These are phyloP conservation scores for Rhizopus arrhizus DNA, from an alignment of 371 early-diverging fungal species.

Conservation along the genomic window DNA sequence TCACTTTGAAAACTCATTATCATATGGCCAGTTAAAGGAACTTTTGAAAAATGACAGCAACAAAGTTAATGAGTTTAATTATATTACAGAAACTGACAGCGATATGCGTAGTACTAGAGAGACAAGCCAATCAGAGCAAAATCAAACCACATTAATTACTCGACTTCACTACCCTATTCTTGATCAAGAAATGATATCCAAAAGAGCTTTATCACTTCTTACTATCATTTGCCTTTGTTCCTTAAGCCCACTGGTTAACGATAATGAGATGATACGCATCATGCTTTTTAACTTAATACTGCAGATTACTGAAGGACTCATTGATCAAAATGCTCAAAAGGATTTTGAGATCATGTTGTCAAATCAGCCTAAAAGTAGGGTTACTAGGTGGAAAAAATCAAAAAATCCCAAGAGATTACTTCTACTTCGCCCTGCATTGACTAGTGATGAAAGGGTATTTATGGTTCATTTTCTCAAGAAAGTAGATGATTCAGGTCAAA, in stretches of 20 bases:
- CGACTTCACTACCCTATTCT: neutral
- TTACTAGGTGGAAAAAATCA: constrained; percentile 15
- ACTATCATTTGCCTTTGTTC: neutral
- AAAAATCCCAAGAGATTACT: neutral
- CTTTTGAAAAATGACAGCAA: neutral
- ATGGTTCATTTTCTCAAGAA: neutral
- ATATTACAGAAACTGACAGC: constrained; percentile 4
- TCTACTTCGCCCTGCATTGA: constrained; percentile 11
- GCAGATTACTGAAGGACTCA: constrained; percentile 24
- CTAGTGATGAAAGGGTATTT: constrained; percentile 1
- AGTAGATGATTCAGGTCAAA: neutral
- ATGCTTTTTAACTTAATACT: constrained; percentile 2
- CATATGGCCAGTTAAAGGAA: neutral
- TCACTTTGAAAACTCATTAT: too few species aligned
- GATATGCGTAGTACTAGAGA: constrained; percentile 6
- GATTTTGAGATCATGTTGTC: constrained; percentile 11
- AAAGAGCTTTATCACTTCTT: neutral
- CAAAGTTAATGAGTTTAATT: neutral
- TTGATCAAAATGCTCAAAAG: constrained; percentile 11
- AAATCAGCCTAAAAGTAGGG: constrained; percentile 19
- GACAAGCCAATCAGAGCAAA: neutral
- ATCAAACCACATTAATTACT: neutral
- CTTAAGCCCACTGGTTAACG: neutral
- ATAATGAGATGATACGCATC: neutral
- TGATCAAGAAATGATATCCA: neutral